Evolutionary conservation across 75 land plant genomes (phyloP).

Genomic region (Isoetes taiwanensis): DNA sequence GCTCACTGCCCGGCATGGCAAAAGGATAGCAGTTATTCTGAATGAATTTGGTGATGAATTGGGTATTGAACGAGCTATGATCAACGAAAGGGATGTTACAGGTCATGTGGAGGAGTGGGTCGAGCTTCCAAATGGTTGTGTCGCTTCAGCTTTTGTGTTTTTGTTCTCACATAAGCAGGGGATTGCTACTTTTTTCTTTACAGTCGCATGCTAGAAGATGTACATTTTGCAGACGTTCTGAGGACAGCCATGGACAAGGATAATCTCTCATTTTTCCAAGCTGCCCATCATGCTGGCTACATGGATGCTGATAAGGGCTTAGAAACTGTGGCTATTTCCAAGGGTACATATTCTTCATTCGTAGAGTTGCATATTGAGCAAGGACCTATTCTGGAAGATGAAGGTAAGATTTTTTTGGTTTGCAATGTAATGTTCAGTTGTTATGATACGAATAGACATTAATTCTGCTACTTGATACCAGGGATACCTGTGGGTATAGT

Average conservation of each 20-base stretch:
- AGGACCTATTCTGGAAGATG: conserved; percentile 84
- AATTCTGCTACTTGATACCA: conserved; percentile 11
- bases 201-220: no score
- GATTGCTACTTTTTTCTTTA: no score
- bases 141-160: no score
- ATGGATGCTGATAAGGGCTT: conserved; percentile 28
- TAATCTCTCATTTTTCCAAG: conserved; percentile 65
- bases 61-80: conserved; percentile 91
- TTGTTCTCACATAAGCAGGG: no score
- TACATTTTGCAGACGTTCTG: conserved; percentile 36
- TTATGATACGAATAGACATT: not conserved
- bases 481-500: conserved; percentile 85
- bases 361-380: conserved; percentile 95
- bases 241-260: conserved; percentile 44
- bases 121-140: conserved; percentile 86
- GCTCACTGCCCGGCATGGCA: conserved; percentile 66
- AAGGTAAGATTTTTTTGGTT: conserved; percentile 39
- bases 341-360: conserved; percentile 63
- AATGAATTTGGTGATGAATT: conserved; percentile 97
- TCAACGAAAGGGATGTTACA: conserved; percentile 66
- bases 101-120: conserved; percentile 86
- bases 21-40: conserved; percentile 82
- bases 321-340: conserved; percentile 30
- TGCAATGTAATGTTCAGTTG: conserved; percentile 6
- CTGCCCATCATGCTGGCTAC: conserved; percentile 81